Evolutionary conservation across 2,329 filamentous ascomycete genomes (phyloP).

Genomic region (Bipolaris gigantea): DNA sequence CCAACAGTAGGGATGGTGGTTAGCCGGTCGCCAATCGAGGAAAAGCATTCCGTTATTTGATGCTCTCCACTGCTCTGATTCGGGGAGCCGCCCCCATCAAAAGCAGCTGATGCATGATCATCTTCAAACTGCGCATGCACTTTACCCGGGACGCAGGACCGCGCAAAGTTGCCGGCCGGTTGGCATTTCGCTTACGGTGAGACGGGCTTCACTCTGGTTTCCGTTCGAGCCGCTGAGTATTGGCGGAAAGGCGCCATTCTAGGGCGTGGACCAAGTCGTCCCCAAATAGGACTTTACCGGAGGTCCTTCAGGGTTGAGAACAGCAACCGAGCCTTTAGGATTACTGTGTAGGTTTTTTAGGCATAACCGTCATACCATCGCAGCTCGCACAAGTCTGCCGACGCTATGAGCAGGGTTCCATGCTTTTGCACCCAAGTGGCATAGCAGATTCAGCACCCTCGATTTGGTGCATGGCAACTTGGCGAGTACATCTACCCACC

Average conservation of each 20-base stretch:
- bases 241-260: constrained; percentile 7
- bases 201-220: constrained; percentile 16
- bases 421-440: not conserved
- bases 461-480: not conserved
- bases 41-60: constrained; percentile 14
- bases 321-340: not conserved
- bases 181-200: constrained; percentile 22
- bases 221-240: constrained; percentile 6
- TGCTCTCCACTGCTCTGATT: constrained; percentile 15
- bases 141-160: constrained; percentile 39
- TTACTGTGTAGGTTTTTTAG: not conserved
- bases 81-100: constrained; percentile 12
- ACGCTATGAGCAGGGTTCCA: not conserved
- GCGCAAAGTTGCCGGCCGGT: constrained; percentile 27
- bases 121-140: constrained; percentile 17
- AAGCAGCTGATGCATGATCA: constrained; percentile 17
- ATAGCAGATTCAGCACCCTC: not conserved
- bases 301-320: not conserved
- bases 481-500: not conserved
- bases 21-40: constrained; percentile 25
- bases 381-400: not conserved
- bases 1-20: constrained; percentile 24
- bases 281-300: not conserved
- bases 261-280: constrained; percentile 1
- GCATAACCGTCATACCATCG: not conserved